Conservation (phyloP, 2,329 filamentous ascomycete genomes). For the Colletotrichum falcatum region DNA sequence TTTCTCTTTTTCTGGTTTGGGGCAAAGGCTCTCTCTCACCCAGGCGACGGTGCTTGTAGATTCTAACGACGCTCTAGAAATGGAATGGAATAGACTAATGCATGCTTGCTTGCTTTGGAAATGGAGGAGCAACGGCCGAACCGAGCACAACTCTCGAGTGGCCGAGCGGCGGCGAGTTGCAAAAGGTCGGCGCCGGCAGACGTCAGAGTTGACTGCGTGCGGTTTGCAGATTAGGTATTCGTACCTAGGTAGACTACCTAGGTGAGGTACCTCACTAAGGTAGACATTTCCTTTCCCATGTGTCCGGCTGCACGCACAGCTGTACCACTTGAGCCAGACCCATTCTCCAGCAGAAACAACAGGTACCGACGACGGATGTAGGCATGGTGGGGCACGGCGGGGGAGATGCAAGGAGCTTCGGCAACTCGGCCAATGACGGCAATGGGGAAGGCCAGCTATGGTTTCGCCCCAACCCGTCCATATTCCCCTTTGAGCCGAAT, state of each 20-base stretch:
- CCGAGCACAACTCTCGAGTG: too few species aligned
- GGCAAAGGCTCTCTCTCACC: slow-evolving; percentile 1
- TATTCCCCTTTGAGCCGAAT: slow-evolving; percentile 54
- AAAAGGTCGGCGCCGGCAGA: slow-evolving; percentile 30
- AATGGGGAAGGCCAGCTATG: slow-evolving; percentile 42
- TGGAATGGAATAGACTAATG: background rate
- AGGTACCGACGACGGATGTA: slow-evolving; percentile 8
- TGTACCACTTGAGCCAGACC: slow-evolving; percentile 4
- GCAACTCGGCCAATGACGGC: slow-evolving; percentile 62
- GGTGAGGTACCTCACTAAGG: too few species aligned
- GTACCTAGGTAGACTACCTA: too few species aligned
- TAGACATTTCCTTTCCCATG: slow-evolving; percentile 21
- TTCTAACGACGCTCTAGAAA: background rate
- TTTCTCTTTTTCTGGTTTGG: background rate
- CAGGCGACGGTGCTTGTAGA: background rate
- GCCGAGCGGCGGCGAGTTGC: slow-evolving; percentile 10
- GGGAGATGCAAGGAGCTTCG: slow-evolving; percentile 48
- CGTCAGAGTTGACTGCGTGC: slow-evolving; percentile 23
- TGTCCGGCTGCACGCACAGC: slow-evolving; percentile 3
- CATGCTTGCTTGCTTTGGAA: background rate
- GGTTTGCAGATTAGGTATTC: slow-evolving; percentile 24
- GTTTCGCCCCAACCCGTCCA: slow-evolving; percentile 41
- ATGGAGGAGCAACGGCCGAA: background rate
- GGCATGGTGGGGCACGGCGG: slow-evolving; percentile 39
- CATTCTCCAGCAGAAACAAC: slow-evolving; percentile 2